Conservation (phyloP, 306 rosid species). For the Lathyrus sativus region DNA sequence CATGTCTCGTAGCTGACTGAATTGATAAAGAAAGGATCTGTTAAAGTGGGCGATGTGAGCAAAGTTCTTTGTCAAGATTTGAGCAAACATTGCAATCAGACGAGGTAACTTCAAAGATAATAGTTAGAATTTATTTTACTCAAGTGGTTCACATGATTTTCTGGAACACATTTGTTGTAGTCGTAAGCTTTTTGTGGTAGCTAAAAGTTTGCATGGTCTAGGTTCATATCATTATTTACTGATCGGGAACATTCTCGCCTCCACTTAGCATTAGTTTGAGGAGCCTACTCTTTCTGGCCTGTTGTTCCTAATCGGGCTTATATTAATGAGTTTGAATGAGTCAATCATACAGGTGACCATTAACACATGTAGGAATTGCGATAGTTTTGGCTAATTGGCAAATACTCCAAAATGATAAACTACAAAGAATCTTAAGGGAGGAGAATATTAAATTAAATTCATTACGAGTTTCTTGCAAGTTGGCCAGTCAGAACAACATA, state of each 20-base stretch:
- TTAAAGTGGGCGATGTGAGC: slow-evolving; percentile 74
- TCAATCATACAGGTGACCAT: slow-evolving; percentile 6
- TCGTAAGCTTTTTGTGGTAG: slow-evolving; percentile 15
- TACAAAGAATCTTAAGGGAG: slow-evolving; percentile 3
- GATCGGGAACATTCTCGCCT: too few species aligned
- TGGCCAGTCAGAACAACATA: neutral
- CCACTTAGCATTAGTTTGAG: too few species aligned
- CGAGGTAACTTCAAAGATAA: slow-evolving; percentile 51
- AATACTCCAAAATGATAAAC: slow-evolving; percentile 9
- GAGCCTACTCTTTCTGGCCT: slow-evolving; percentile 17
- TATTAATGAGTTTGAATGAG: slow-evolving; percentile 8
- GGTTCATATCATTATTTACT: too few species aligned
- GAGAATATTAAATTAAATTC: neutral
- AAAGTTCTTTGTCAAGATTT: slow-evolving; percentile 87
- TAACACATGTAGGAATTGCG: slow-evolving; percentile 6
- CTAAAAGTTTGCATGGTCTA: neutral
- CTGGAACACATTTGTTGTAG: slow-evolving; percentile 7
- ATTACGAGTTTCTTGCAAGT: slow-evolving; percentile 12
- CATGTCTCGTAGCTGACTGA: slow-evolving; percentile 68
- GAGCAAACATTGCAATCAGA: slow-evolving; percentile 79
- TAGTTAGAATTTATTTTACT: slow-evolving; percentile 22
- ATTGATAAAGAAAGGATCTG: slow-evolving; percentile 78
- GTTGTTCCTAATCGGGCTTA: slow-evolving; percentile 15
- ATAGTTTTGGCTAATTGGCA: slow-evolving; percentile 13
- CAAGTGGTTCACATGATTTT: slow-evolving; percentile 27